Conservation (phyloP, 805 yeast species). For the Candida pseudoglaebosa region DNA sequence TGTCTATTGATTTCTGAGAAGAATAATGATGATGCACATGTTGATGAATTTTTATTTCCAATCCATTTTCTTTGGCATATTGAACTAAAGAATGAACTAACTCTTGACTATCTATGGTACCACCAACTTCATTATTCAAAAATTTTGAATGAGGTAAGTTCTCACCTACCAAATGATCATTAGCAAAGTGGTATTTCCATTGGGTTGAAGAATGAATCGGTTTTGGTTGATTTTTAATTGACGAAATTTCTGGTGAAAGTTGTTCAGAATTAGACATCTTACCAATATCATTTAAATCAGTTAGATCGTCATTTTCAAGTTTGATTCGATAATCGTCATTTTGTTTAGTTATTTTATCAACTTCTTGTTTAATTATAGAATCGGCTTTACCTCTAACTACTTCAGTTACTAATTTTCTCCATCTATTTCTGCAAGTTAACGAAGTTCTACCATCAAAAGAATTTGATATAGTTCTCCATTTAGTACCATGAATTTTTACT, state of each 20-base stretch:
- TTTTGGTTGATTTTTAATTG: background rate
- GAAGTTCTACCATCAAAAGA: slow-evolving; percentile 79
- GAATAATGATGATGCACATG: slow-evolving; percentile 79
- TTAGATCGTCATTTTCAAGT: background rate
- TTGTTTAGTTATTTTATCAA: slow-evolving; percentile 44
- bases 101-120: slow-evolving; percentile 50
- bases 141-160: slow-evolving; percentile 19
- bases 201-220: slow-evolving; percentile 34
- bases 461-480: slow-evolving; percentile 78
- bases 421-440: slow-evolving; percentile 84
- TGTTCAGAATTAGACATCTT: background rate
- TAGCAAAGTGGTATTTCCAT: slow-evolving; percentile 54
- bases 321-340: slow-evolving; percentile 2
- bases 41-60: slow-evolving; percentile 73
- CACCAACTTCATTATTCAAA: slow-evolving; percentile 30
- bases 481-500: slow-evolving; percentile 73
- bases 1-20: slow-evolving; percentile 24
- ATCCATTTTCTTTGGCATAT: slow-evolving; percentile 53
- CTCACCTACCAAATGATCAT: slow-evolving; percentile 23
- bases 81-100: slow-evolving; percentile 55
- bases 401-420: slow-evolving; percentile 81
- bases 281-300: background rate
- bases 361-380: slow-evolving; percentile 52
- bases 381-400: slow-evolving; percentile 66
- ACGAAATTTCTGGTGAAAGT: background rate